Base-by-base conservation (phyloP, 108 stramenopile genomes). In the Pseudonitzschia delicatissima region DNA sequence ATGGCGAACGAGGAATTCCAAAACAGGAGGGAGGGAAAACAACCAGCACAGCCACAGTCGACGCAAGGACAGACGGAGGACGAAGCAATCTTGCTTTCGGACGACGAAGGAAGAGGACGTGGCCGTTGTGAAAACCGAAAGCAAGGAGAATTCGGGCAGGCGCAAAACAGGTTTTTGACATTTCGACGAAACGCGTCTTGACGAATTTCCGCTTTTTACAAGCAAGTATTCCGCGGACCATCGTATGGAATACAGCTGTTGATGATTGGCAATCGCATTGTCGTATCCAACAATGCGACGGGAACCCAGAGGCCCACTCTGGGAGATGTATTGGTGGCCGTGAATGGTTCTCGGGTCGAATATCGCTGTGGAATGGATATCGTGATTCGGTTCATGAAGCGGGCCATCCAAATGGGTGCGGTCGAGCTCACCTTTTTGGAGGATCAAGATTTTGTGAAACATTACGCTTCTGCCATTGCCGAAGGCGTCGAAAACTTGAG, bases 321-420 rank as follows among this genome's bases (percentile, higher is more conserved):
- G 25, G 87, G 85, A 35, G 71, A 83, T 57, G 76, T 85, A 47
- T 57, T 89, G 37, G 71, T 86, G 8, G 77, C 82, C 28, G 69
- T 81, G 15, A 84, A 86, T 64, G 82, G 76, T 13, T 6, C 44
- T 2, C 31, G 45, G 17, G 36, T 74, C 9, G 23, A 35, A 9
- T 21, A 26, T 37, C 20, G 20, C 25, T 37, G 36, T 26, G 60
- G 48, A 3, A 15, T 74, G 26, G 28, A 44, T 17, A 29, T 67
- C 12, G 49, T 61, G 5, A 44, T 50, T 35, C 48, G 52, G 26
- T 66, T 62, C 48, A 58, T 74, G 66, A 74, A 62, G 27, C 5
- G 17, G 1, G 48, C 15, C 13, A 9, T 74, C 6, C 5, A 12
- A 4, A 9, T 49, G 34, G 60, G 60, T 15, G 18, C 37, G 2